phyloP scores from a whole-genome alignment of 2,329 filamentous ascomycete genomes.

The Diaporthe nobilis region DNA sequence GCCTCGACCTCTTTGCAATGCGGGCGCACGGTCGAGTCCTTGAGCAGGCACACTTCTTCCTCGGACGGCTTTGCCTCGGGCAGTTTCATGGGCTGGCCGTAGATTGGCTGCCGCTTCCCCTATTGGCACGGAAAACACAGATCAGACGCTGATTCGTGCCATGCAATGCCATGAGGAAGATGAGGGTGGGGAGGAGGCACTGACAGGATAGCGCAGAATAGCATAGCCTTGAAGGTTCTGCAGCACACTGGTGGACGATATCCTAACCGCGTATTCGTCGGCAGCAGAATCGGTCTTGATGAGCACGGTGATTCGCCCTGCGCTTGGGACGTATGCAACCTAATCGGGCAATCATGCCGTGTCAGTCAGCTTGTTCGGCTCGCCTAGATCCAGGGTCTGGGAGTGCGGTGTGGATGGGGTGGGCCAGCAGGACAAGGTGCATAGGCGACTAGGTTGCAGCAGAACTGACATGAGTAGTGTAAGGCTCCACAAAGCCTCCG shows the following conservation, averaged over 20 bases:
- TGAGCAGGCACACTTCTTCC: slow-evolving; percentile 41
- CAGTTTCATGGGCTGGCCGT: slow-evolving; percentile 43
- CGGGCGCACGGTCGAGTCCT: slow-evolving; percentile 38
- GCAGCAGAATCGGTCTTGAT: slow-evolving; percentile 43
- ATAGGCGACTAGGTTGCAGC: not conserved
- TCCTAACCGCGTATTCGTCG: slow-evolving; percentile 45
- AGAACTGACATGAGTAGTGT: slow-evolving; percentile 24
- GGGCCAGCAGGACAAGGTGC: not conserved
- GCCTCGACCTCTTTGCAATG: slow-evolving; percentile 39
- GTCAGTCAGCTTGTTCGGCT: not conserved
- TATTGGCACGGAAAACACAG: not conserved
- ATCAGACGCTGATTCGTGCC: not conserved
- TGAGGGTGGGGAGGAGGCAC: not conserved
- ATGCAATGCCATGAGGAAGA: not conserved
- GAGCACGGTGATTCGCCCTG: slow-evolving; percentile 44
- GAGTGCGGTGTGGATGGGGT: not conserved
- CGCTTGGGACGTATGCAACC: slow-evolving; percentile 44
- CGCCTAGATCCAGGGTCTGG: not conserved
- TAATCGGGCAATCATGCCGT: not conserved
- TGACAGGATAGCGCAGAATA: slow-evolving; percentile 43
- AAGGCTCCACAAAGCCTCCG: slow-evolving; percentile 45
- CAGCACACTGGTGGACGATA: slow-evolving; percentile 45
- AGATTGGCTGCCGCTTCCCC: slow-evolving; percentile 37
- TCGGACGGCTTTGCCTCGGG: slow-evolving; percentile 32
- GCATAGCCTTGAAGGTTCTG: slow-evolving; percentile 46